These are phyloP conservation scores for Picea abies DNA, from an alignment of 83 land plant species.

Conservation along the genomic window DNA sequence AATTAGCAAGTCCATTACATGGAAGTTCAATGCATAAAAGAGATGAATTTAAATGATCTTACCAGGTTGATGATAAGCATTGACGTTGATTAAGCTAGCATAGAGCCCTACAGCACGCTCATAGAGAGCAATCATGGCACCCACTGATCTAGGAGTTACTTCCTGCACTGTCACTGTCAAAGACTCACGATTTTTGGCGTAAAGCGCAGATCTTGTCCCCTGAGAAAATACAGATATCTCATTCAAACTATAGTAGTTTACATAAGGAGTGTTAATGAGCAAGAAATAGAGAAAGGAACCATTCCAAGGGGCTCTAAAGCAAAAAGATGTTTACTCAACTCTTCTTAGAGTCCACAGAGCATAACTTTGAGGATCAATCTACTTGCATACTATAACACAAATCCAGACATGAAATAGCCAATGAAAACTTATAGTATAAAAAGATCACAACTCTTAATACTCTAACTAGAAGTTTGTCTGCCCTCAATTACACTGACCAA, in stretches of 20 bases:
- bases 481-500: background rate
- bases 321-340: background rate
- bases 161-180: slow-evolving; percentile 92
- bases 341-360: background rate
- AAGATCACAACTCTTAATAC: too few relatives aligned
- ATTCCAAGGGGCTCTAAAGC: background rate
- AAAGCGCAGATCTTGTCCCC: slow-evolving; percentile 96
- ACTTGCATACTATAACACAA: background rate
- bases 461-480: too few relatives aligned
- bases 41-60: slow-evolving; percentile 1
- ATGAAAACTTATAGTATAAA: too few relatives aligned
- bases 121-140: slow-evolving; percentile 90
- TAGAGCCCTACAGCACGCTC: slow-evolving; percentile 97
- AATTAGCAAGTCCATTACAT: background rate
- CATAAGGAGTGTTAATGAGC: background rate
- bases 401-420: too few relatives aligned
- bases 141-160: slow-evolving; percentile 84
- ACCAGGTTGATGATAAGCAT: slow-evolving; percentile 99
- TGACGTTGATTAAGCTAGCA: slow-evolving; percentile 89
- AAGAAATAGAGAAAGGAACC: background rate
- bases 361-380: background rate
- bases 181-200: slow-evolving; percentile 88
- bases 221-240: slow-evolving; percentile 18
- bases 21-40: background rate
- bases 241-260: background rate